These are phyloP conservation scores for Pleodorina starrii DNA, from an alignment of 139 green algal genomes.

Conservation along the genomic window DNA sequence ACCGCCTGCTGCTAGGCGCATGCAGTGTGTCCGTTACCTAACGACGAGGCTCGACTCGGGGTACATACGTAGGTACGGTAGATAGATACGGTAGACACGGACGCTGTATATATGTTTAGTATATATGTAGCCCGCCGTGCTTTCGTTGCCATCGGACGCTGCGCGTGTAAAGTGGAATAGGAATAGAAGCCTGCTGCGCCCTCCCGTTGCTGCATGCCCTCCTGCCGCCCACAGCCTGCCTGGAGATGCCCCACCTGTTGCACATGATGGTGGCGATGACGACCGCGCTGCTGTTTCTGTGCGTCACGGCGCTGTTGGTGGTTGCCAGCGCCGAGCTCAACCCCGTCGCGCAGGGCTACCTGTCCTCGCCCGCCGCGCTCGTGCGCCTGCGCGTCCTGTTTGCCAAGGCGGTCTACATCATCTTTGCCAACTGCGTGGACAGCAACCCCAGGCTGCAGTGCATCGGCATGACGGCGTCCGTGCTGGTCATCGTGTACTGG, in stretches of 20 bases:
- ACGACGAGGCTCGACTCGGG: too few species aligned
- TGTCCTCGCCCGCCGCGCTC: slow-evolving; percentile 4
- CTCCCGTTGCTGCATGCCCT: too few species aligned
- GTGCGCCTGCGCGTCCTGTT: slow-evolving; percentile 22
- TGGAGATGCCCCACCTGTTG: slow-evolving; percentile 53
- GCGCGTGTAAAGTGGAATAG: too few species aligned
- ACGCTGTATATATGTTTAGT: too few species aligned
- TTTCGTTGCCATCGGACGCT: too few species aligned
- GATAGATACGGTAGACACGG: too few species aligned
- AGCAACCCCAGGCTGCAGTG: neutral
- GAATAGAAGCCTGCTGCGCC: too few species aligned
- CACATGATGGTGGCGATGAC: slow-evolving; percentile 17
- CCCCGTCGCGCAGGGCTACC: slow-evolving; percentile 6
- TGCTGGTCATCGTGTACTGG: slow-evolving; percentile 4
- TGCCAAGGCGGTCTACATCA: slow-evolving; percentile 27
- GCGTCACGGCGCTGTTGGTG: slow-evolving; percentile 34
- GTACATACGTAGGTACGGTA: too few species aligned
- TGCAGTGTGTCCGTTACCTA: too few species aligned
- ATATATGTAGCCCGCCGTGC: too few species aligned
- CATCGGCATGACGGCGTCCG: neutral
- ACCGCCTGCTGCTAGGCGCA: too few species aligned
- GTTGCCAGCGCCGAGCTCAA: slow-evolving; percentile 9
- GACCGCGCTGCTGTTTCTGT: slow-evolving; percentile 30
- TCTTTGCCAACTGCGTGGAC: slow-evolving; percentile 8
- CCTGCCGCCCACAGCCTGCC: slow-evolving; percentile 29